phyloP scores from a whole-genome alignment of 352 stramenopile genomes.

The Globisporangium radiosum region DNA sequence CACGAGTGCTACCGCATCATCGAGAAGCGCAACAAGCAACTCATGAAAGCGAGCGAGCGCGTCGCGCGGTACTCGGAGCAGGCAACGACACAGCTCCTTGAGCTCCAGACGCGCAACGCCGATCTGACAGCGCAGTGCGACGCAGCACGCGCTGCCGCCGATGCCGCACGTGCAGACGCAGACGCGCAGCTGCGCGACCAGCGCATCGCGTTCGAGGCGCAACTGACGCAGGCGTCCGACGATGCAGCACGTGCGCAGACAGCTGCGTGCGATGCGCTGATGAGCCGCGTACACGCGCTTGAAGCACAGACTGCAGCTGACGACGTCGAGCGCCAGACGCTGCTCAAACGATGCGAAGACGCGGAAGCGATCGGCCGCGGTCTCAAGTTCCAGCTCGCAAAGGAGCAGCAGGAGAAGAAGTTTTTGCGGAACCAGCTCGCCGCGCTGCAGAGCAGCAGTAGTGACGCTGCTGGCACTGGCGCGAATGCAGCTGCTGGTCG shows the following conservation, averaged over 20 bases:
- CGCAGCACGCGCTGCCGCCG: slow-evolving; percentile 12
- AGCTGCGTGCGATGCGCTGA: slow-evolving; percentile 23
- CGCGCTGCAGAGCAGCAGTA: slow-evolving; percentile 17
- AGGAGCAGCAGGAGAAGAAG: slow-evolving; percentile 74
- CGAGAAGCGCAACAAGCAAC: slow-evolving; percentile 82
- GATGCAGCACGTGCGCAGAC: slow-evolving; percentile 24
- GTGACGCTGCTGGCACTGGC: not conserved
- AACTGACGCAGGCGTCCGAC: slow-evolving; percentile 14
- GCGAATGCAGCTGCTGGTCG: not conserved
- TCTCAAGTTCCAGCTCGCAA: slow-evolving; percentile 65
- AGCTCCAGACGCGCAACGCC: slow-evolving; percentile 35
- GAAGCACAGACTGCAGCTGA: slow-evolving; percentile 23
- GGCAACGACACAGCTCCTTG: slow-evolving; percentile 35
- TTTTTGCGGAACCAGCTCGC: slow-evolving; percentile 59
- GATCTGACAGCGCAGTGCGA: slow-evolving; percentile 25
- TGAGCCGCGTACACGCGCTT: slow-evolving; percentile 18
- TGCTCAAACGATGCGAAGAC: slow-evolving; percentile 56
- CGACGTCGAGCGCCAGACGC: slow-evolving; percentile 36
- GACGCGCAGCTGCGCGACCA: slow-evolving; percentile 22
- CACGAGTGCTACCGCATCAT: slow-evolving; percentile 79
- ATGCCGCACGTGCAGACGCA: slow-evolving; percentile 15
- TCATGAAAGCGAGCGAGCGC: slow-evolving; percentile 77
- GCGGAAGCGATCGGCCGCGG: slow-evolving; percentile 59
- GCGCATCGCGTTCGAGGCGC: slow-evolving; percentile 27
- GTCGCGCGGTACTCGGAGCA: slow-evolving; percentile 61